Evolutionary conservation across 2,329 filamentous ascomycete genomes (phyloP), one percentile per base, ranked within the genome.

Genomic region (Colletotrichum gloeosporioides): DNA sequence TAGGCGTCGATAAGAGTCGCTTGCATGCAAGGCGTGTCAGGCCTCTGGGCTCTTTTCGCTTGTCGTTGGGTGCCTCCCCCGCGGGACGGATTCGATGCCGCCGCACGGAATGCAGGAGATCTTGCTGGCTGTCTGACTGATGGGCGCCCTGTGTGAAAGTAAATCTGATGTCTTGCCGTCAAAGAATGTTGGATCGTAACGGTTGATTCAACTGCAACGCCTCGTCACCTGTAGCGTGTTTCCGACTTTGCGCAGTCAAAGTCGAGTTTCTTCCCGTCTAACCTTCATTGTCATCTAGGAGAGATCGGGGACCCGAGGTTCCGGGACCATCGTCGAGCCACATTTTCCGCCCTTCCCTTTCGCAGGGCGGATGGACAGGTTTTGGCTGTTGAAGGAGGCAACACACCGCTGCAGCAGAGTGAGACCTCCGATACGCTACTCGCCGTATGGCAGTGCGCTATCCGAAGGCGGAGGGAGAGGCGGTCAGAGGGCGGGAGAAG

Each of bases 1-100:
- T 77, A 75, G 62, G 65, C 61, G 66, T 39, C 66, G 71, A 77
- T 77, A 75, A 77, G 75, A 73, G 61, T 75, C 71, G 75, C 61
- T 71, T 69, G 64, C 44, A 77, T 77, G 71, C 75, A 61, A 61
- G 74, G 65, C 44, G 59, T 29, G 62, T 53, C 18, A 61, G 27
- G 57, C 31, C 68, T 63, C 69, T 66, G 34, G 15, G 27, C 59
- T 62, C 27, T 49, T 49, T 22, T 71, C 29, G 59, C 55, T 18
- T 62, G 29, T 29, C 70, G 34, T 71, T 49, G 44, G 44, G 44
- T 49, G 44, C 44, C 44, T 49, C 44, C 70, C 36, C 69, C 27
- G 65, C 71, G 57, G 74, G 27, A 64, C 70, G 31, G 68, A 72
- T 73, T 69, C 18, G 49, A 39, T 59, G 49, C 66, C 49, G 32